Conservation (phyloP, 179 eudicot species). For the Silene noctiflora region DNA sequence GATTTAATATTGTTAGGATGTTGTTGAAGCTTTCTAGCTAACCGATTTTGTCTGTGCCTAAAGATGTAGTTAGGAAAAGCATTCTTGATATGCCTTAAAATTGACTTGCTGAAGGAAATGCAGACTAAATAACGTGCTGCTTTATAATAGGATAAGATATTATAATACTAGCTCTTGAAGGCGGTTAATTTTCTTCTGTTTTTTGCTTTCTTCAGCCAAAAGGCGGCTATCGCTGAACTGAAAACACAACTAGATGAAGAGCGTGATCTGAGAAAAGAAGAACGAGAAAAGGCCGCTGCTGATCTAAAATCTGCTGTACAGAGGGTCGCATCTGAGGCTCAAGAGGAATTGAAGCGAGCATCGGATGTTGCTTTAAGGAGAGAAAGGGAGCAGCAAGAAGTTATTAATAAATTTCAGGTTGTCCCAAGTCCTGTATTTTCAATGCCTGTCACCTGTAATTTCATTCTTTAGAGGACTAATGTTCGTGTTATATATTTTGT, state of each 20-base stretch:
- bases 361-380: slow-evolving; percentile 61
- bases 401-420: slow-evolving; percentile 89
- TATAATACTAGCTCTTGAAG: neutral
- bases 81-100: neutral
- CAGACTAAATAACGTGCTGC: neutral
- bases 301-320: slow-evolving; percentile 66
- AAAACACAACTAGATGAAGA: slow-evolving; percentile 75
- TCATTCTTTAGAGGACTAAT: slow-evolving; percentile 4
- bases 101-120: neutral
- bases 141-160: neutral
- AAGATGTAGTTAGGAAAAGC: neutral
- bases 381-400: slow-evolving; percentile 85
- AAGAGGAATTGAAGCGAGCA: slow-evolving; percentile 71
- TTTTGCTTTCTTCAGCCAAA: slow-evolving; percentile 60
- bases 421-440: slow-evolving; percentile 11
- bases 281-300: slow-evolving; percentile 73
- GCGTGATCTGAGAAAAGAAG: slow-evolving; percentile 87
- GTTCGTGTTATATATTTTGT: slow-evolving; percentile 18
- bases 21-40: neutral
- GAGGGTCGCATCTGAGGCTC: slow-evolving; percentile 73
- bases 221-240: slow-evolving; percentile 68
- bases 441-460: neutral
- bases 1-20: neutral
- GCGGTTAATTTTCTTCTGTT: slow-evolving; percentile 14
- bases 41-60: neutral